Evolutionary conservation across 2,329 filamentous ascomycete genomes (phyloP), one percentile per base, ranked within the genome.

Genomic region (Chrysosporium keratinophilum): DNA sequence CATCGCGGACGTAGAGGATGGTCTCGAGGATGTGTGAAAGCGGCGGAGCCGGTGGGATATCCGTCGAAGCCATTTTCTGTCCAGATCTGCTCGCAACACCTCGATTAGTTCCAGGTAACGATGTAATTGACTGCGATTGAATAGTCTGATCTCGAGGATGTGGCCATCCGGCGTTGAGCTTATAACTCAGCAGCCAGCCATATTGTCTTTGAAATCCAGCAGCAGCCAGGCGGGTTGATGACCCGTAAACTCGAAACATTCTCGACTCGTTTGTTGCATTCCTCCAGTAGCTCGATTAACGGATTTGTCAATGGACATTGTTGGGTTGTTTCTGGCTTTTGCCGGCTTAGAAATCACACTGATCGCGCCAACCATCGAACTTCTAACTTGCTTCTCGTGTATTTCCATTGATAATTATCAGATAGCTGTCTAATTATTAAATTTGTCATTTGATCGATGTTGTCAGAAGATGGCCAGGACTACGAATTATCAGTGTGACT

Each of bases 1-100:
- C 23, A 47, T 63, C 61, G 19, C 60, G 61, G 43, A 64, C 63
- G 49, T 65, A 64, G 11, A 66, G 58, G 51, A 59, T 60, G 19
- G 64, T 66, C 45, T 66, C 64, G 10, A 66, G 56, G 46, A 66
- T 59, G 54, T 66, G 64, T 10, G 60, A 60, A 31, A 60, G 60
- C 10, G 57, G 53, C 15, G 57, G 46, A 59, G 67, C 60, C 61
- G 64, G 3, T 62, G 64, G 57, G 15, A 42, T 10, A 7, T 48
- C 43, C 37, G 56, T 14, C 12, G 57, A 50, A 34, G 49, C 37
- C 50, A 52, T 52, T 28, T 39, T 52, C 14, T 19, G 41, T 11
- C 4, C 11, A 14, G 17, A 44, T 3, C 41, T 44, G 15, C 10
- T 44, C 10, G 23, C 23, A 28, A 7, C 23, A 4, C 23, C 23